Conservation (phyloP, 495 filamentous ascomycete genomes). For the Hyaloscypha finlandica region DNA sequence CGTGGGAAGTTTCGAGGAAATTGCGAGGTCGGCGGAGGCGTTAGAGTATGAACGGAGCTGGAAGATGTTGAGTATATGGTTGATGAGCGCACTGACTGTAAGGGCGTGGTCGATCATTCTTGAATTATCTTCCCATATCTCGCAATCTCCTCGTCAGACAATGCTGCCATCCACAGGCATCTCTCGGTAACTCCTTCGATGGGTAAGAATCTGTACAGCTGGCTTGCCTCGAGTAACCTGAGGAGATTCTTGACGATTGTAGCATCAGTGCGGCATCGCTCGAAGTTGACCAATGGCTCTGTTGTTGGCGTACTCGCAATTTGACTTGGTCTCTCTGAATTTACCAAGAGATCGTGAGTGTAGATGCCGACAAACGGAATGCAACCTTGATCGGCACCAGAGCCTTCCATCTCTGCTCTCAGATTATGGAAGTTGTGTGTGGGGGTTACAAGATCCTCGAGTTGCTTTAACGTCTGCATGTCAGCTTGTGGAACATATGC, state of each 20-base stretch:
- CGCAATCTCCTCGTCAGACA: conserved; percentile 81
- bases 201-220: conserved; percentile 80
- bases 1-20: neutral
- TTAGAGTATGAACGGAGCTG: neutral
- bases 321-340: conserved; percentile 80
- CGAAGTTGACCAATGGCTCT: conserved; percentile 90
- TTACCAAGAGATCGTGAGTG: conserved; percentile 96
- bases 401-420: conserved; percentile 85
- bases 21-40: neutral
- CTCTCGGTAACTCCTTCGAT: conserved; percentile 85
- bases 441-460: conserved; percentile 85
- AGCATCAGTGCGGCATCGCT: conserved; percentile 86
- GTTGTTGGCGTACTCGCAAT: conserved; percentile 64
- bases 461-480: conserved; percentile 68
- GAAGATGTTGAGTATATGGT: conserved; percentile 2
- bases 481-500: conserved; percentile 70
- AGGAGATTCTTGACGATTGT: conserved; percentile 92
- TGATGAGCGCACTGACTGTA: neutral
- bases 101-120: conserved; percentile 17
- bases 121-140: conserved; percentile 35
- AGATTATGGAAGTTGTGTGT: conserved; percentile 89
- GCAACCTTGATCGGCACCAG: conserved; percentile 73
- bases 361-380: conserved; percentile 97
- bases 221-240: conserved; percentile 87
- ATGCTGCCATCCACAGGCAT: conserved; percentile 92